A percentile compares a stretch with the other conserved stretches of the same genome.
These are phyloP conservation scores for Mycocentrospora acerina DNA, from an alignment of 2,329 filamentous ascomycete species.

Conservation along the genomic window DNA sequence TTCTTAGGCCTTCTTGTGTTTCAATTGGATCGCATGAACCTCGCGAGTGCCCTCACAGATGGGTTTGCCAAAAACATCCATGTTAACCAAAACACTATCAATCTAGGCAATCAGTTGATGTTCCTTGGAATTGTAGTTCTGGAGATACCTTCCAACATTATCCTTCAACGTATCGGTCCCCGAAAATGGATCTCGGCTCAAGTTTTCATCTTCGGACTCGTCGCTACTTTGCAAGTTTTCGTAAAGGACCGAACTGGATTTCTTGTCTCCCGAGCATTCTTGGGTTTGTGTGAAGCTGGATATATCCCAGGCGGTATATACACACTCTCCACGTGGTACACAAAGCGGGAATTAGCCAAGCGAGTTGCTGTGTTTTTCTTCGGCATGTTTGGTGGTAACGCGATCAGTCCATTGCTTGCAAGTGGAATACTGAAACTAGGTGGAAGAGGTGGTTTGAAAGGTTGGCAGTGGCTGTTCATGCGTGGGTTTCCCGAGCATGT, in stretches of 20 bases:
- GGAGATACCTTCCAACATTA: slow-evolving; percentile 56
- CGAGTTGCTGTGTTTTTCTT: slow-evolving; percentile 56
- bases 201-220: slow-evolving; percentile 52
- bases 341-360: slow-evolving; percentile 48
- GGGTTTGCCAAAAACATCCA: slow-evolving; percentile 49
- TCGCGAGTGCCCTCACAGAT: slow-evolving; percentile 54
- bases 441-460: slow-evolving; percentile 44
- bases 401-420: slow-evolving; percentile 52
- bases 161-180: slow-evolving; percentile 39
- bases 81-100: slow-evolving; percentile 51
- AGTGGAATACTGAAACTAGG: slow-evolving; percentile 52
- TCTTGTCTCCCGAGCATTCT: slow-evolving; percentile 46
- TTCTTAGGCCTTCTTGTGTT: slow-evolving; percentile 54
- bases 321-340: slow-evolving; percentile 56
- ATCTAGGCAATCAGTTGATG: slow-evolving; percentile 57
- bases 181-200: slow-evolving; percentile 54
- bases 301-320: slow-evolving; percentile 57
- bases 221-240: slow-evolving; percentile 48
- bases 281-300: slow-evolving; percentile 54
- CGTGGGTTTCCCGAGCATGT: slow-evolving; percentile 30
- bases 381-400: slow-evolving; percentile 56
- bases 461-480: slow-evolving; percentile 57
- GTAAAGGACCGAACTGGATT: slow-evolving; percentile 45
- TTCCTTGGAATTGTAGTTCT: slow-evolving; percentile 54
- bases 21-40: slow-evolving; percentile 56